phyloP scores from a whole-genome alignment of 163 green algal genomes.

The Scenedesmus sp. region DNA sequence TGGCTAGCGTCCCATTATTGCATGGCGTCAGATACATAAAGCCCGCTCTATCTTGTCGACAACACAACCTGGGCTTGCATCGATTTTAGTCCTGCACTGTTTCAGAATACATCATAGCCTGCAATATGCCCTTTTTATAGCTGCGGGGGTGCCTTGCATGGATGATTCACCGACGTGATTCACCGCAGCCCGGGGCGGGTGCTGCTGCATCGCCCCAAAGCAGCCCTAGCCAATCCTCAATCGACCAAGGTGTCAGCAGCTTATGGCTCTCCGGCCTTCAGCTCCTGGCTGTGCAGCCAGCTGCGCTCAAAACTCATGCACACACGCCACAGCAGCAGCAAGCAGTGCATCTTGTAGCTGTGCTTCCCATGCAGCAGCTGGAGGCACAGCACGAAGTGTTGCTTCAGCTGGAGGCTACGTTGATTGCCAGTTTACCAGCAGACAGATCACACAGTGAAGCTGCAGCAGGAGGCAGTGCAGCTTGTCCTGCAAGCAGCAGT shows the following conservation, averaged over 20 bases:
- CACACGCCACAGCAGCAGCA: not conserved
- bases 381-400: not conserved
- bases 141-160: too few species aligned
- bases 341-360: not conserved
- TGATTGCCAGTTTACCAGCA: not conserved
- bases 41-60: too few species aligned
- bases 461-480: not conserved
- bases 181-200: not conserved
- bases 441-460: not conserved
- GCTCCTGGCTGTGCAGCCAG: slow-evolving; percentile 25
- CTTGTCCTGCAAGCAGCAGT: not conserved
- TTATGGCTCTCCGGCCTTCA: not conserved
- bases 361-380: not conserved
- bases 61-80: too few species aligned
- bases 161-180: too few species aligned
- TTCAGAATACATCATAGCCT: too few species aligned
- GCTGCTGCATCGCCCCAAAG: not conserved
- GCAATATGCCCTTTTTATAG: too few species aligned
- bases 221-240: too few species aligned
- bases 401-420: not conserved
- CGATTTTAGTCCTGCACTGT: too few species aligned
- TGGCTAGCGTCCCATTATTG: too few species aligned
- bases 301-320: not conserved
- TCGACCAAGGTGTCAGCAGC: not conserved
- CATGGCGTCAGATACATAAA: too few species aligned